These are phyloP conservation scores for Candida sanyaensis DNA, from an alignment of 1,139 yeast species.

Conservation along the genomic window DNA sequence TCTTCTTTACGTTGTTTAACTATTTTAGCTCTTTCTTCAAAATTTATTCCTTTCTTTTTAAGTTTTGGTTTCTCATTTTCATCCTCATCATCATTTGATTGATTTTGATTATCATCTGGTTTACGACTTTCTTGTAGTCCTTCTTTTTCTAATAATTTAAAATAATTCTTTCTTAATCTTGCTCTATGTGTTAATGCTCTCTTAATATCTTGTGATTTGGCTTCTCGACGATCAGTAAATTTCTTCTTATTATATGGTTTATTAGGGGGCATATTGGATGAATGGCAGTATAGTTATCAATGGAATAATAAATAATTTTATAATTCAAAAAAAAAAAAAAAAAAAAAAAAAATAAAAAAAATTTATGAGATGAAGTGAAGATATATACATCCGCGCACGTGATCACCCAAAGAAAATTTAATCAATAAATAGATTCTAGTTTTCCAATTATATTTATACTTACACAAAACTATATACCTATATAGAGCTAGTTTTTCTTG, in stretches of 20 bases:
- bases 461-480: neutral
- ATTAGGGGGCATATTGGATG: constrained; percentile 2
- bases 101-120: constrained; percentile 7
- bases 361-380: too few relatives aligned
- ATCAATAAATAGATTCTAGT: too few relatives aligned
- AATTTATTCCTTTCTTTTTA: constrained; percentile 27
- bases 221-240: constrained; percentile 42
- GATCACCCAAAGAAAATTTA: too few relatives aligned
- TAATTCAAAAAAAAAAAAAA: too few relatives aligned
- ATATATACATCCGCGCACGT: too few relatives aligned
- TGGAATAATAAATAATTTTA: too few relatives aligned
- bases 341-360: too few relatives aligned
- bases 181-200: constrained; percentile 79
- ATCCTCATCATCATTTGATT: constrained; percentile 3
- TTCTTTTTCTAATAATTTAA: constrained; percentile 76
- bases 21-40: constrained; percentile 49
- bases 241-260: constrained; percentile 19
- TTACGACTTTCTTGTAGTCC: constrained; percentile 32
- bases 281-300: neutral
- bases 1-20: constrained; percentile 46
- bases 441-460: too few relatives aligned
- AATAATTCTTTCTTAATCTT: constrained; percentile 78
- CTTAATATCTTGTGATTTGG: constrained; percentile 61
- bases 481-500: neutral
- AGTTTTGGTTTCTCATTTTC: constrained; percentile 17